These are phyloP conservation scores for Verbena officinalis DNA, from an alignment of 257 asterid species.

Conservation along the genomic window DNA sequence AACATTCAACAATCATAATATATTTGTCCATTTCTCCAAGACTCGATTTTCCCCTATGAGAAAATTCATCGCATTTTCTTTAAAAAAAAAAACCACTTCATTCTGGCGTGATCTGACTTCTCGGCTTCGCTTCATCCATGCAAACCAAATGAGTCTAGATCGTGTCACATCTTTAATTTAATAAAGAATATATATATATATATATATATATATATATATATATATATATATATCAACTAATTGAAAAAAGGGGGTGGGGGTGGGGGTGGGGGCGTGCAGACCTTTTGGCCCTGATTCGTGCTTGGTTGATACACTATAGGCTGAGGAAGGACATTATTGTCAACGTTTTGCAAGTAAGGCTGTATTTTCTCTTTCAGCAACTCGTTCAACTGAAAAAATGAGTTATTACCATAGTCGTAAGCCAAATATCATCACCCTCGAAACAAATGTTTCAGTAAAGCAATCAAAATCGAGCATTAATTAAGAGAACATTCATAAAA, in stretches of 20 bases:
- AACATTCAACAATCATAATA: background rate
- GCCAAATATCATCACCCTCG: conserved; percentile 16
- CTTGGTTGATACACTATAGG: conserved; percentile 59
- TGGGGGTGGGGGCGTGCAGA: conserved; percentile 14
- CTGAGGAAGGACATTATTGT: conserved; percentile 58
- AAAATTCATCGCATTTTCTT: background rate
- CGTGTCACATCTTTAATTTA: too few relatives aligned
- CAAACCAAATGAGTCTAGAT: too few relatives aligned
- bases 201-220: too few relatives aligned
- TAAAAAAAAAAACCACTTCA: too few relatives aligned
- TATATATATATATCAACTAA: too few relatives aligned
- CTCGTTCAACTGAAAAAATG: conserved; percentile 68
- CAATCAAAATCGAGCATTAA: conserved; percentile 12
- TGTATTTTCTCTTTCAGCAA: conserved; percentile 81
- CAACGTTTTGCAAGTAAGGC: conserved; percentile 72
- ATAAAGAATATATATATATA: too few relatives aligned
- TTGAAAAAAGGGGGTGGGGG: background rate
- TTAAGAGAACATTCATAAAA: background rate
- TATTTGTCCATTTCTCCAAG: background rate
- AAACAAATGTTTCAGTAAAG: background rate
- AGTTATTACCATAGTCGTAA: background rate
- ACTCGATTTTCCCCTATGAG: background rate
- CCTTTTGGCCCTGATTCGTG: conserved; percentile 59
- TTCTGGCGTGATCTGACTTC: background rate
- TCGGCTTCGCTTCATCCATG: too few relatives aligned